phyloP scores from a whole-genome alignment of 2,329 filamentous ascomycete species.

The Fusarium metavorans region DNA sequence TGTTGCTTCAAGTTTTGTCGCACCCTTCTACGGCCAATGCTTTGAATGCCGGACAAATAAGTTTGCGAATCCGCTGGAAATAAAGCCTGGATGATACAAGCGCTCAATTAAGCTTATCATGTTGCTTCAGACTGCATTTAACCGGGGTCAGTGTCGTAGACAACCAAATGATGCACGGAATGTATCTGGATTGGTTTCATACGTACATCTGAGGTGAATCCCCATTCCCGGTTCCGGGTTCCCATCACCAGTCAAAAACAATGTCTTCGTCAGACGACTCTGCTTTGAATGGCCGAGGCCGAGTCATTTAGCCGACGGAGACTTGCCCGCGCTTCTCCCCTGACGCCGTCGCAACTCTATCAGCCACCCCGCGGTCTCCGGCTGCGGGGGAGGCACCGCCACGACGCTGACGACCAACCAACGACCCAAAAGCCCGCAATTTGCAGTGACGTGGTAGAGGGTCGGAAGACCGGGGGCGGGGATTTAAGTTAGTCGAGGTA shows the following conservation, averaged over 20 bases:
- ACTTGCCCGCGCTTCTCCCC: slow-evolving; percentile 7
- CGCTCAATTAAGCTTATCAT: slow-evolving; percentile 22
- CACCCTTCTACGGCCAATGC: neutral
- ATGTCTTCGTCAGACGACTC: neutral
- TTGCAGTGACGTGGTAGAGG: slow-evolving; percentile 29
- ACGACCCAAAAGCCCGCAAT: slow-evolving; percentile 10
- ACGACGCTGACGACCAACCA: slow-evolving; percentile 24
- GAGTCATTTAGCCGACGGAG: slow-evolving; percentile 10
- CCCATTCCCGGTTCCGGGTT: neutral
- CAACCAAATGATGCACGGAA: neutral
- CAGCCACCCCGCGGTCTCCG: slow-evolving; percentile 41
- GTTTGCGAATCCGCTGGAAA: neutral
- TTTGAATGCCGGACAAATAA: neutral
- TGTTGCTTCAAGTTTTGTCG: neutral
- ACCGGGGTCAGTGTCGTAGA: neutral
- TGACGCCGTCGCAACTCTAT: slow-evolving; percentile 36
- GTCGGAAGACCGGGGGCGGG: slow-evolving; percentile 3
- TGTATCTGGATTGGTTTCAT: neutral
- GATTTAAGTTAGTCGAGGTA: slow-evolving; percentile 12
- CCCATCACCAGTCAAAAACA: neutral
- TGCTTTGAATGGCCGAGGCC: neutral
- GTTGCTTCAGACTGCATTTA: slow-evolving; percentile 2
- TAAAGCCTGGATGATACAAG: slow-evolving; percentile 13
- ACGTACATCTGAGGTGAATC: neutral
- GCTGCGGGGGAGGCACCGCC: slow-evolving; percentile 25